phyloP scores from a whole-genome alignment of 257 asterid genomes.

The Prunella vulgaris region DNA sequence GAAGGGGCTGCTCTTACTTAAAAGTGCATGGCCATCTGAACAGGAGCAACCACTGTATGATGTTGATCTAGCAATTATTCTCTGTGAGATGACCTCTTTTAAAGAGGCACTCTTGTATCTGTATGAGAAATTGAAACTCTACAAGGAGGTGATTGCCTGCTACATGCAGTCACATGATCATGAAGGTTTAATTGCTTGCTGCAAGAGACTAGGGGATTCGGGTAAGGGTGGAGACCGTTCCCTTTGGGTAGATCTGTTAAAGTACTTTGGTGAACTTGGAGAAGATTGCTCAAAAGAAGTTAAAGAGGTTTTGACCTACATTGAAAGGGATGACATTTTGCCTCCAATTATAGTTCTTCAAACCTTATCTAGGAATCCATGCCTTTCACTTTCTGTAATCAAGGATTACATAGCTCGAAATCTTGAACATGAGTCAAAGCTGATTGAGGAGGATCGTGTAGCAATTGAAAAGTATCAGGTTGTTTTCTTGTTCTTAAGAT shows the following conservation, averaged over 20 bases:
- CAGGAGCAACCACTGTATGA: slow-evolving; percentile 88
- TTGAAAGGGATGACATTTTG: slow-evolving; percentile 85
- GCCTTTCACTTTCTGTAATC: slow-evolving; percentile 86
- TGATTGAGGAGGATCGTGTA: slow-evolving; percentile 81
- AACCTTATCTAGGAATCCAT: slow-evolving; percentile 79
- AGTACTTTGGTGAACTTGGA: slow-evolving; percentile 96
- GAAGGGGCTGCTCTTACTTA: slow-evolving; percentile 71
- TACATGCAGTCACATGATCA: slow-evolving; percentile 94
- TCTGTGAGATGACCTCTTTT: slow-evolving; percentile 80
- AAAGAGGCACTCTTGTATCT: slow-evolving; percentile 77
- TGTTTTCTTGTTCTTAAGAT: slow-evolving; percentile 13
- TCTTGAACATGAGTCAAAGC: slow-evolving; percentile 86
- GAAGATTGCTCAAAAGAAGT: slow-evolving; percentile 97
- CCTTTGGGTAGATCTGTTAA: slow-evolving; percentile 91
- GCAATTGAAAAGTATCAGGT: slow-evolving; percentile 94
- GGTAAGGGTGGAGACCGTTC: slow-evolving; percentile 86
- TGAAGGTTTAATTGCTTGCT: slow-evolving; percentile 91
- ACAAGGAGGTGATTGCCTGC: slow-evolving; percentile 95
- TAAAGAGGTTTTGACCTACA: slow-evolving; percentile 71
- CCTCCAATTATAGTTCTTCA: slow-evolving; percentile 96
- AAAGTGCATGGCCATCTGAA: slow-evolving; percentile 90
- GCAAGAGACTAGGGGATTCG: slow-evolving; percentile 91
- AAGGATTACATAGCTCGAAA: slow-evolving; percentile 90
- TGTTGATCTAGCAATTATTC: slow-evolving; percentile 83
- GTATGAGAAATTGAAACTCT: slow-evolving; percentile 89